Conservation (phyloP, 306 rosid species). For the Cicer chorassanicum region DNA sequence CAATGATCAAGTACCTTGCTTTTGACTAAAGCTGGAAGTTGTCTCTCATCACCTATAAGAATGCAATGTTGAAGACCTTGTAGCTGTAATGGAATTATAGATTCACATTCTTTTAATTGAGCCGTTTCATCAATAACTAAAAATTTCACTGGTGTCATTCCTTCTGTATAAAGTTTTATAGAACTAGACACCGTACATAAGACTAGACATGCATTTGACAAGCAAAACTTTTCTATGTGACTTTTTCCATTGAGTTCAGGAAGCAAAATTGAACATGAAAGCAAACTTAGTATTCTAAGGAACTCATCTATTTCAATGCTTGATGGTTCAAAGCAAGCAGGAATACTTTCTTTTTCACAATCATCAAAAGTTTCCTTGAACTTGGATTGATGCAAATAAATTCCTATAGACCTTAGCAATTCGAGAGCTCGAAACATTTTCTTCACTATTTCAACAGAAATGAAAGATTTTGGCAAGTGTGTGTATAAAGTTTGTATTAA, state of each 20-base stretch:
- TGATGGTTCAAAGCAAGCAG: background rate
- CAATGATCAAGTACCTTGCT: slow-evolving; percentile 57
- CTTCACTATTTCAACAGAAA: slow-evolving; percentile 38
- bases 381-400: background rate
- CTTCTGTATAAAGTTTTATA: slow-evolving; percentile 33
- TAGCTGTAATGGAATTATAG: slow-evolving; percentile 55
- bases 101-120: slow-evolving; percentile 63
- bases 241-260: background rate
- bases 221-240: slow-evolving; percentile 29
- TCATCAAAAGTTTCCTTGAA: background rate
- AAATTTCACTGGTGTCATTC: slow-evolving; percentile 17
- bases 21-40: slow-evolving; percentile 61
- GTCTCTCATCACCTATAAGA: slow-evolving; percentile 62
- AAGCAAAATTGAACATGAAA: background rate
- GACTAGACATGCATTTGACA: slow-evolving; percentile 41
- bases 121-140: slow-evolving; percentile 68
- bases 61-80: slow-evolving; percentile 47
- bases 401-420: slow-evolving; percentile 23
- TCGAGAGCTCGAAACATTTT: slow-evolving; percentile 27
- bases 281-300: background rate
- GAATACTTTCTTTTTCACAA: background rate
- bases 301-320: background rate
- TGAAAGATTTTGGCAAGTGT: slow-evolving; percentile 55
- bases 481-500: slow-evolving; percentile 43
- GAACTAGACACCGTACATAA: slow-evolving; percentile 54